These are phyloP conservation scores for Epichloe glyceriae DNA, from an alignment of 2,329 filamentous ascomycete genomes.

Conservation along the genomic window DNA sequence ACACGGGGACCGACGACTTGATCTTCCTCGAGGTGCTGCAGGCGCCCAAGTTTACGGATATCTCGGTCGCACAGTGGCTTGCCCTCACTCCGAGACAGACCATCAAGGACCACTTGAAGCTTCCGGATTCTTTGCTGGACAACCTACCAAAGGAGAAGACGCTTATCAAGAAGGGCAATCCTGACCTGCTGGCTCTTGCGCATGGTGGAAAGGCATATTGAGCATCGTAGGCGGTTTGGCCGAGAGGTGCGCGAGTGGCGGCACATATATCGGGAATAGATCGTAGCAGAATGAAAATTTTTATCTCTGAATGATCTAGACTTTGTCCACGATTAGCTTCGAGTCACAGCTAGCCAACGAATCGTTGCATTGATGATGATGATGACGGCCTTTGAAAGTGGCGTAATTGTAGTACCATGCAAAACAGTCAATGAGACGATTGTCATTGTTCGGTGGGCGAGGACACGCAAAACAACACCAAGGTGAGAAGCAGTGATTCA, in stretches of 20 bases:
- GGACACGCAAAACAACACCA: no score
- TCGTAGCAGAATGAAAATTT: no score
- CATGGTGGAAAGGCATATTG: constrained; percentile 11
- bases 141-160: constrained; percentile 28
- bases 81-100: constrained; percentile 44
- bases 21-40: constrained; percentile 48
- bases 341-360: no score
- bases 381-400: no score
- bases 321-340: no score
- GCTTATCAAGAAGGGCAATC: constrained; percentile 27
- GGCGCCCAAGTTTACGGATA: constrained; percentile 36
- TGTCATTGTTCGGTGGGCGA: no score
- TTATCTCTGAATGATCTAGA: fast-evolving
- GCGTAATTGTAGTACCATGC: no score
- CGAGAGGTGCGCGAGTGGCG: not conserved
- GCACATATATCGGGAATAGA: no score
- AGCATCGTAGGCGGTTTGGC: not conserved
- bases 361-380: no score
- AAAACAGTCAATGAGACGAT: no score
- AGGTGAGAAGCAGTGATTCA: no score
- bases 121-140: constrained; percentile 24
- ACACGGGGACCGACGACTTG: constrained; percentile 42
- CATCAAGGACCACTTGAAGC: constrained; percentile 40
- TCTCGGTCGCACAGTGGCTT: constrained; percentile 45
- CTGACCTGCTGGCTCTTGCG: constrained; percentile 19